Conservation (phyloP, 2,329 filamentous ascomycete species). For the Talaromyces sp. region DNA sequence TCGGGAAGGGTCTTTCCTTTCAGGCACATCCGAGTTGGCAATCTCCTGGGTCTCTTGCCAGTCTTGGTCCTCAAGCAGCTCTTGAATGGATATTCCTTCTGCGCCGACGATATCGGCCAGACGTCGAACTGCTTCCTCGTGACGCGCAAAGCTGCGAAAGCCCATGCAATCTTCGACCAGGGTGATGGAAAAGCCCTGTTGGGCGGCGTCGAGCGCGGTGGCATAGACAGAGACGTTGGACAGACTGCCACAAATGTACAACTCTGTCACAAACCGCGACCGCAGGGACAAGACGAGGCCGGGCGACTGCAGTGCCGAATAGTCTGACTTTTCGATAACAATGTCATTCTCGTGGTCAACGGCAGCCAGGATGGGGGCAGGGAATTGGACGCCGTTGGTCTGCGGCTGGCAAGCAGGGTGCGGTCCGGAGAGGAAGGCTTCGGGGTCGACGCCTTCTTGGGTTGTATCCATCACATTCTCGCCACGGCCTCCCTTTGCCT, state of each 20-base stretch:
- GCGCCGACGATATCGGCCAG: conserved; percentile 74
- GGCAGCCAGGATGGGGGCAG: conserved; percentile 44
- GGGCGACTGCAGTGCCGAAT: conserved; percentile 79
- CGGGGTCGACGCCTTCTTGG: conserved; percentile 24
- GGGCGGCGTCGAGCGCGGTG: conserved; percentile 83
- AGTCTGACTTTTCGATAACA: conserved; percentile 66
- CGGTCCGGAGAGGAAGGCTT: conserved; percentile 38
- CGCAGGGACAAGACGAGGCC: conserved; percentile 71
- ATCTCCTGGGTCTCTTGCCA: conserved; percentile 39
- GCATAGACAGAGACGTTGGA: conserved; percentile 88
- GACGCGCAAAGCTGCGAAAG: conserved; percentile 65
- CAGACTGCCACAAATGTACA: conserved; percentile 83
- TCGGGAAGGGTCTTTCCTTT: not conserved
- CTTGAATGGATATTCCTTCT: conserved; percentile 55
- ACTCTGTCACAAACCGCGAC: conserved; percentile 80
- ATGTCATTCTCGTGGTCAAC: conserved; percentile 51
- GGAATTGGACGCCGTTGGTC: conserved; percentile 46
- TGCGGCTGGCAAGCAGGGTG: conserved; percentile 37
- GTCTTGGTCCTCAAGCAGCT: conserved; percentile 51
- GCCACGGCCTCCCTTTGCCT: conserved; percentile 2
- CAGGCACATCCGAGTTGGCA: conserved; percentile 14
- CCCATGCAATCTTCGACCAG: conserved; percentile 86
- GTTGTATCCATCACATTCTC: not conserved
- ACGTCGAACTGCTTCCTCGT: conserved; percentile 64
- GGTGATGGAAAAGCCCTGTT: conserved; percentile 81